phyloP scores from a whole-genome alignment of 345 rosid genomes.

The Populus davidiana region DNA sequence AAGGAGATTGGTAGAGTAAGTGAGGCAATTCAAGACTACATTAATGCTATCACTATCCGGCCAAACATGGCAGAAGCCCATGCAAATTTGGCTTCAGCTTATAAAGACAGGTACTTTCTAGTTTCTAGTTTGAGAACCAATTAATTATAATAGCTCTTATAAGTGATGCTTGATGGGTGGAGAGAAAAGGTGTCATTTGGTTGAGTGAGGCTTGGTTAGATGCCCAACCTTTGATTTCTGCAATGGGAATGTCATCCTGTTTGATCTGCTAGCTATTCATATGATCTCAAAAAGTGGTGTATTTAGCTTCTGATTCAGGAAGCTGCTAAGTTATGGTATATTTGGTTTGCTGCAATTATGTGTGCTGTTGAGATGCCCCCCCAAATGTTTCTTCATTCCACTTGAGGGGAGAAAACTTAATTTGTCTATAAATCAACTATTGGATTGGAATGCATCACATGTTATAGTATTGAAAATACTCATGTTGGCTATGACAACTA shows the following conservation, averaged over 20 bases:
- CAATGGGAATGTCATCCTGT: background rate
- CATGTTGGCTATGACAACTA: background rate
- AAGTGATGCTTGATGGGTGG: background rate
- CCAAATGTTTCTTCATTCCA: background rate
- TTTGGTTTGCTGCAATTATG: background rate
- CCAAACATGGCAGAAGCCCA: slow-evolving; percentile 99
- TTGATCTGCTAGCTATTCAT: background rate
- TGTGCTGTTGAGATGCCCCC: background rate
- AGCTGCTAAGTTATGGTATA: background rate
- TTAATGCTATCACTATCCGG: slow-evolving; percentile 70
- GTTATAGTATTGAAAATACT: background rate
- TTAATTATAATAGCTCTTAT: background rate
- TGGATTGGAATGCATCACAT: background rate
- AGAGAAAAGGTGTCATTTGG: background rate
- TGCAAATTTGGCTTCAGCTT: slow-evolving; percentile 99
- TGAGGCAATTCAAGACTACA: slow-evolving; percentile 95
- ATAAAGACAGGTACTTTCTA: slow-evolving; percentile 81
- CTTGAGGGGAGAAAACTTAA: background rate
- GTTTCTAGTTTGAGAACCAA: background rate
- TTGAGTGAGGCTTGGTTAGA: background rate
- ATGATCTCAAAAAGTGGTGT: background rate
- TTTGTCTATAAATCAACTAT: background rate
- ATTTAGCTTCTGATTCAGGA: background rate
- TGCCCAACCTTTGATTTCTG: background rate
- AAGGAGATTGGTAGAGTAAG: slow-evolving; percentile 93